Conservation (phyloP, 805 yeast genomes). For the Kuraishia ogatae region DNA sequence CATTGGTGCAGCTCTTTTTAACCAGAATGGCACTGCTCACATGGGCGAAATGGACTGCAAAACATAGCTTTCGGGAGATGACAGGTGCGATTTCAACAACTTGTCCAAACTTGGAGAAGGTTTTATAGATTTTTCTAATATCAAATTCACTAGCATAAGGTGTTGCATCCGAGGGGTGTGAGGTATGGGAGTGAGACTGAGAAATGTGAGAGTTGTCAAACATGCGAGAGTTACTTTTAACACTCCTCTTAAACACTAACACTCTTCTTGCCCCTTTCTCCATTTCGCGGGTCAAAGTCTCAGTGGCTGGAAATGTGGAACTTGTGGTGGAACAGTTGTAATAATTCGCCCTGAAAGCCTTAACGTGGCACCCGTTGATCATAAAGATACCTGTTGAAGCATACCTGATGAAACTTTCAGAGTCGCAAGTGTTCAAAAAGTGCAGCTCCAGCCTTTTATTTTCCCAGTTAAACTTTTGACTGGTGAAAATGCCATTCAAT, state of each 20-base stretch:
- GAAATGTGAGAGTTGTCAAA: neutral
- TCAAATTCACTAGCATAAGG: constrained; percentile 38
- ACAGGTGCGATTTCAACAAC: constrained; percentile 57
- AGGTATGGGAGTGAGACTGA: constrained; percentile 9
- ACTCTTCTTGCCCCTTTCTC: constrained; percentile 45
- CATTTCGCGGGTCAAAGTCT: neutral
- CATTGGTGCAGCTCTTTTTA: constrained; percentile 33
- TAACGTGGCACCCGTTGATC: constrained; percentile 47
- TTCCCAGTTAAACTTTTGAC: neutral
- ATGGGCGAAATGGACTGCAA: constrained; percentile 52
- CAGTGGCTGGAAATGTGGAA: neutral
- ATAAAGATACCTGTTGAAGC: constrained; percentile 44
- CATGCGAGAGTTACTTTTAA: constrained; percentile 8
- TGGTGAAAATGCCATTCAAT: neutral
- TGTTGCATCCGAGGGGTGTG: constrained; percentile 9
- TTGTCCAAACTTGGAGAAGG: constrained; percentile 49
- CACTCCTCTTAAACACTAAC: constrained; percentile 36
- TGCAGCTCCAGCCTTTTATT: neutral
- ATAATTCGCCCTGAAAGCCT: constrained; percentile 31
- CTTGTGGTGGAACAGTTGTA: too few relatives aligned
- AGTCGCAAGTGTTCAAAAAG: constrained; percentile 23
- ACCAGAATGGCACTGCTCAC: constrained; percentile 53
- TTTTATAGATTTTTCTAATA: constrained; percentile 32
- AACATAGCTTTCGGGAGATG: constrained; percentile 54
- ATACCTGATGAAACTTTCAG: constrained; percentile 42